Percentiles rank a stretch among this genome's conserved stretches.
Conservation (phyloP, 257 asterid genomes). For the Solanum piurae region DNA sequence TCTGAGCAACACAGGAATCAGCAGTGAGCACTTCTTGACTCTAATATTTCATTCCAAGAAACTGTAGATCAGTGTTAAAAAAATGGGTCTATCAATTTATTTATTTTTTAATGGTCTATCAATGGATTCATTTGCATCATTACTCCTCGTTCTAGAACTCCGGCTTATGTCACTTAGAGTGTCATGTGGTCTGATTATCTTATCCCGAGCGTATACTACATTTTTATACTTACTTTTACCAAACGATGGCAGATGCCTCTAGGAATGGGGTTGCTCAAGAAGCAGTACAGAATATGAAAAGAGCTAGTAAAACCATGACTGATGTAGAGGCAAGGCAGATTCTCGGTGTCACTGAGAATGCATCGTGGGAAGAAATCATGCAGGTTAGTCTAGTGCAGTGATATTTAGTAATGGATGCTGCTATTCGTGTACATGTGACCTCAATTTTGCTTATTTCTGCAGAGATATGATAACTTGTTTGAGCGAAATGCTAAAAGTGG, state of each 20-base stretch:
- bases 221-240: neutral
- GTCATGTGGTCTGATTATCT: neutral
- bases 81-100: neutral
- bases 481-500: conserved; percentile 51
- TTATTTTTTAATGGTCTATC: neutral
- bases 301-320: conserved; percentile 49
- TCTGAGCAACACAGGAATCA: neutral
- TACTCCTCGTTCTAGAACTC: neutral
- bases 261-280: conserved; percentile 71
- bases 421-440: neutral
- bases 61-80: neutral
- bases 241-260: conserved; percentile 43
- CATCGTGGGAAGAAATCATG: conserved; percentile 62
- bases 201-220: neutral
- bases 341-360: conserved; percentile 53
- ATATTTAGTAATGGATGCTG: neutral
- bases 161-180: neutral
- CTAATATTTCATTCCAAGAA: neutral
- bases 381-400: conserved; percentile 22
- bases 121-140: neutral
- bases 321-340: conserved; percentile 70
- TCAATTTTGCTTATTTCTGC: conserved; percentile 2
- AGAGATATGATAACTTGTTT: conserved; percentile 50
- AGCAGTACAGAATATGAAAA: conserved; percentile 42
- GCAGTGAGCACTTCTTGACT: neutral